A percentile compares a stretch with the other conserved stretches of the same genome.
These are phyloP conservation scores for Nidula microcarpa DNA, from an alignment of 768 basidiomycete species.

Conservation along the genomic window DNA sequence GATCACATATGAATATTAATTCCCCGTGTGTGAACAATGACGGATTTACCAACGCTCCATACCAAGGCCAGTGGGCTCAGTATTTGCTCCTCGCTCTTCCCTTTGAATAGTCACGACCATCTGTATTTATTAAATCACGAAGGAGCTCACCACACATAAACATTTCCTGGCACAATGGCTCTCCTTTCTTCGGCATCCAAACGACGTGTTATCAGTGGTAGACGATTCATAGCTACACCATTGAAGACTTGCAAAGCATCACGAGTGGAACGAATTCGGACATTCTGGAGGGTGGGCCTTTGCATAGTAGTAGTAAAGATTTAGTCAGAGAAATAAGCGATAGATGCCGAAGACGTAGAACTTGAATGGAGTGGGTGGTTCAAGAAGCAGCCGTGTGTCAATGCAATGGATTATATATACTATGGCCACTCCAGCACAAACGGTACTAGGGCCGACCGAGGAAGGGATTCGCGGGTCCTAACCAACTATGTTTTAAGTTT, in stretches of 20 bases:
- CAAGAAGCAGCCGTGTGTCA: background rate
- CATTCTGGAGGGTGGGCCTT: slow-evolving; percentile 69
- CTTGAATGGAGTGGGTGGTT: too few species aligned
- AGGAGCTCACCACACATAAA: slow-evolving; percentile 64
- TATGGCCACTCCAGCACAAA: background rate
- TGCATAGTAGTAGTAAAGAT: slow-evolving; percentile 45
- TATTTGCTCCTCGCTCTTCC: slow-evolving; percentile 84
- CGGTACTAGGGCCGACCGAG: slow-evolving; percentile 32
- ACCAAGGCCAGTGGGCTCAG: slow-evolving; percentile 77
- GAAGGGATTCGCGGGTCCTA: slow-evolving; percentile 34
- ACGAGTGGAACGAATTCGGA: slow-evolving; percentile 73
- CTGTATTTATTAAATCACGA: background rate
- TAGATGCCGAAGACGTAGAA: background rate
- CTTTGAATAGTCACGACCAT: slow-evolving; percentile 12
- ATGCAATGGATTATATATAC: slow-evolving; percentile 3
- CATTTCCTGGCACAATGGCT: slow-evolving; percentile 70
- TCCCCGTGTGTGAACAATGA: slow-evolving; percentile 1
- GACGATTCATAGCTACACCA: slow-evolving; percentile 62
- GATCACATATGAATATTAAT: slow-evolving; percentile 1
- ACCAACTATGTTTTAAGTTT: slow-evolving; percentile 54
- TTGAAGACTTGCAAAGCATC: slow-evolving; percentile 83
- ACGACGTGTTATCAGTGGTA: slow-evolving; percentile 77
- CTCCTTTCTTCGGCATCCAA: slow-evolving; percentile 81
- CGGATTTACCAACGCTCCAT: slow-evolving; percentile 74
- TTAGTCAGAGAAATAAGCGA: background rate